Evolutionary conservation across 768 basidiomycete species (phyloP).

Genomic region (Lepiota brunneoincarnata): DNA sequence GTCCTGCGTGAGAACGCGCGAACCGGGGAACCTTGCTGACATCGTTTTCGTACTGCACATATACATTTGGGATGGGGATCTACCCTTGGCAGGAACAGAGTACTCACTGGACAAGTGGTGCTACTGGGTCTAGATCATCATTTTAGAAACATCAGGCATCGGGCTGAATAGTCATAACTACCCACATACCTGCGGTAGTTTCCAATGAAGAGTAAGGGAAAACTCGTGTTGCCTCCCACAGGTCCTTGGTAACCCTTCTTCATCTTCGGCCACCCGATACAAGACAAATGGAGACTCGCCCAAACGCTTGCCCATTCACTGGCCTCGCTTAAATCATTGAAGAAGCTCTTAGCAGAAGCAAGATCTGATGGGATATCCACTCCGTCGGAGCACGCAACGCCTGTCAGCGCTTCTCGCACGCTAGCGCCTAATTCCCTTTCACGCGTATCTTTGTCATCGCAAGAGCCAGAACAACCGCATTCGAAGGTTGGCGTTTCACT

Average conservation of each 20-base stretch:
- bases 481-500: constrained; percentile 20
- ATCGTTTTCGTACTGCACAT: constrained; percentile 39
- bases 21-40: constrained; percentile 31
- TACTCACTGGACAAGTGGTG: constrained; percentile 24
- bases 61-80: no score
- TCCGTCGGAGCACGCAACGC: constrained; percentile 35
- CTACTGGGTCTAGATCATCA: constrained; percentile 28
- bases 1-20: constrained; percentile 41
- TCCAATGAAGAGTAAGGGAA: constrained; percentile 36
- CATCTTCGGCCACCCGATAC: constrained; percentile 13
- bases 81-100: neutral
- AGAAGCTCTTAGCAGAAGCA: constrained; percentile 25
- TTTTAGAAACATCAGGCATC: no score
- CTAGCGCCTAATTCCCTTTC: constrained; percentile 7
- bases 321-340: constrained; percentile 17
- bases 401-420: constrained; percentile 18
- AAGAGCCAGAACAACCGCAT: constrained; percentile 19
- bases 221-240: constrained; percentile 34
- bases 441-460: constrained; percentile 17
- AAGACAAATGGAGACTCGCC: constrained; percentile 20
- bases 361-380: constrained; percentile 25
- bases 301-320: constrained; percentile 31
- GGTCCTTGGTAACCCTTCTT: constrained; percentile 26
- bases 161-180: neutral
- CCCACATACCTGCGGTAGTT: constrained; percentile 35